Evolutionary conservation across 2,329 filamentous ascomycete genomes (phyloP), one percentile per base, ranked within the genome.

Genomic region (Claviceps fusiformis): DNA sequence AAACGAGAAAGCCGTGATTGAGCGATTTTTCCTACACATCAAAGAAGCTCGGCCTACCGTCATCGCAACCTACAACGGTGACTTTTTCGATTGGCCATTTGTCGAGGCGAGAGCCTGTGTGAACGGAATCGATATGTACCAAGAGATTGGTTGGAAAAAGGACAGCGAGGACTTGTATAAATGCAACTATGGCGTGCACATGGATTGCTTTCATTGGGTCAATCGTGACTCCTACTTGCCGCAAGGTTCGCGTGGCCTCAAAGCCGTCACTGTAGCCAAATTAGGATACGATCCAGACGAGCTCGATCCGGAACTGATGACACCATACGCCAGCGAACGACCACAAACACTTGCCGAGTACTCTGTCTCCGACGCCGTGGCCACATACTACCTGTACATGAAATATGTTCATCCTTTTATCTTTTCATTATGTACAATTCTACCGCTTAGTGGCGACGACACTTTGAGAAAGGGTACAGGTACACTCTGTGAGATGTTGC

Each of bases 371-470:
- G 95, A 98, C 77, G 95, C 95, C 10, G 93, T 98, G 52, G 93
- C 93, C 27, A 98, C 93, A 0, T 98, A 98, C 68, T 98, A 98
- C 67, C 75, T 98, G 59, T 98, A 98, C 78, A 98, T 98, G 95
- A 98, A 98, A 85, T 98, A 98, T 69, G 89, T 98, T n/a, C 93
- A 98, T 68, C 93, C 93, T 3, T 98, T 98, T 75, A 93, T 98
- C 68, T 98, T 98, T 77, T 97, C 95, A 1, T 76, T 98, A 0
- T 98, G 93, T 71, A 98, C 91, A 1, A 96, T 98, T 72, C 77
- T 98, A 67, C 93, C 93, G 0, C 78, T 98, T 1, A 89, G 89
- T 48, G 89, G 91, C 39, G 92, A 98, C 64, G 93, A 97, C 66
- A 89, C 91, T 1, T 70, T 97, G 63, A 82, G 93, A 61, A 98